Conservation (phyloP, 805 yeast genomes). For the Starmerella floricola region DNA sequence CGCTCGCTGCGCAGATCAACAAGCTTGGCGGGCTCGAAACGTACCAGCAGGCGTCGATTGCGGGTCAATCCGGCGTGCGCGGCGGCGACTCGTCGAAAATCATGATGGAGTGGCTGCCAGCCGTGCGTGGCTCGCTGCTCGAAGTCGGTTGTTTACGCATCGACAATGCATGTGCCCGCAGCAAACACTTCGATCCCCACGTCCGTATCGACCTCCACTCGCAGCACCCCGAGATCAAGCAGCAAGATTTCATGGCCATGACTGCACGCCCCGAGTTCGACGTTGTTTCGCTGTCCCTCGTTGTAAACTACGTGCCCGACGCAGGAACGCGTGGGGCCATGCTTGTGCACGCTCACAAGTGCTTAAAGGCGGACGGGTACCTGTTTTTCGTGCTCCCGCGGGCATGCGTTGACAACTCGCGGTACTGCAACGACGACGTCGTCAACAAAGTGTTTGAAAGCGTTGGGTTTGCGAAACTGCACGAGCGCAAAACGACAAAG, state of each 20-base stretch:
- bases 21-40: constrained; percentile 63
- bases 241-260: constrained; percentile 78
- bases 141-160: constrained; percentile 79
- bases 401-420: constrained; percentile 73
- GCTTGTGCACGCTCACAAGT: constrained; percentile 48
- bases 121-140: constrained; percentile 34
- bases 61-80: constrained; percentile 63
- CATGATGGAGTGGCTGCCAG: constrained; percentile 56
- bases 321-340: constrained; percentile 62
- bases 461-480: constrained; percentile 46
- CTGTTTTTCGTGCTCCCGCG: constrained; percentile 76
- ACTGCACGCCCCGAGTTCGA: constrained; percentile 48
- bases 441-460: constrained; percentile 38
- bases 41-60: constrained; percentile 75
- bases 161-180: constrained; percentile 51
- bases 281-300: constrained; percentile 71
- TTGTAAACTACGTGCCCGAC: constrained; percentile 75
- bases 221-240: constrained; percentile 54
- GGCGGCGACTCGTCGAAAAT: constrained; percentile 90
- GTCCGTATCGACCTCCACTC: constrained; percentile 69
- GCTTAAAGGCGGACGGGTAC: constrained; percentile 32
- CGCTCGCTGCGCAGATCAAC: constrained; percentile 49
- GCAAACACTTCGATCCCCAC: constrained; percentile 41
- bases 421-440: constrained; percentile 48
- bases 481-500: constrained; percentile 51